A percentile compares a stretch with the other conserved stretches of the same genome.
phyloP scores from a whole-genome alignment of 805 yeast genomes.

The Crinitomyces ghanaensis region DNA sequence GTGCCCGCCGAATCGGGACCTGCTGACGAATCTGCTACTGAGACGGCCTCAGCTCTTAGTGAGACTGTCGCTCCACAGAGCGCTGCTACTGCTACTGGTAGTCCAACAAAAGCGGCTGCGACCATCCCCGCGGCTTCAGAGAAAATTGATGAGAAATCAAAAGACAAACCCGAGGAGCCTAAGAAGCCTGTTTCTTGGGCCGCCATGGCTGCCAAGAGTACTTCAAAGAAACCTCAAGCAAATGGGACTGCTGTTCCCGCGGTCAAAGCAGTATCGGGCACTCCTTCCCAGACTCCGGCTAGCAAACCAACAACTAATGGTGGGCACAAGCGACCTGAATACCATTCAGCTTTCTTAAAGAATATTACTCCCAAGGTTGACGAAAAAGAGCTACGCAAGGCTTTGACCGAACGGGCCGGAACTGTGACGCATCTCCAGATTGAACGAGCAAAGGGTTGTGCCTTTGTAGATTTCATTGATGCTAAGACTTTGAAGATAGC shows the following conservation, averaged over 20 bases:
- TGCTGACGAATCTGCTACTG: constrained; percentile 5
- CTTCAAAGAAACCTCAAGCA: constrained; percentile 8
- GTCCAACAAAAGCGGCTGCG: constrained; percentile 1
- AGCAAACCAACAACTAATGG: constrained; percentile 7
- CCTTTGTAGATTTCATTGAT: constrained; percentile 28
- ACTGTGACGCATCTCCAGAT: constrained; percentile 26
- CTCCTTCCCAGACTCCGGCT: constrained; percentile 8
- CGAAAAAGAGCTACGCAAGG: constrained; percentile 19
- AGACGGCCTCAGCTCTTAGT: constrained; percentile 3
- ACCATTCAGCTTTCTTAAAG: constrained; percentile 28
- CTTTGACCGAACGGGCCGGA: constrained; percentile 24
- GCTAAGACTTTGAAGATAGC: constrained; percentile 22
- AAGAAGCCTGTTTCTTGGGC: constrained; percentile 16
- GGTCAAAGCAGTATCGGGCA: constrained; percentile 9
- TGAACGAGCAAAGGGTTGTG: constrained; percentile 23
- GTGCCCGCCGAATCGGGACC: constrained; percentile 1
- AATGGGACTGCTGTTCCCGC: constrained; percentile 9
- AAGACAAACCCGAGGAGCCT: too few species aligned
- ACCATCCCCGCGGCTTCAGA: constrained; percentile 6
- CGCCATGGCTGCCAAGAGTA: constrained; percentile 8
- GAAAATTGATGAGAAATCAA: too few species aligned
- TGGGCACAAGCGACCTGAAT: constrained; percentile 13
- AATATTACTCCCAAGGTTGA: constrained; percentile 22
- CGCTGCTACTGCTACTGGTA: constrained; percentile 4
- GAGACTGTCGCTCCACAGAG: constrained; percentile 5